phyloP scores from a whole-genome alignment of 352 stramenopile genomes.

The Phytophthora europaea region DNA sequence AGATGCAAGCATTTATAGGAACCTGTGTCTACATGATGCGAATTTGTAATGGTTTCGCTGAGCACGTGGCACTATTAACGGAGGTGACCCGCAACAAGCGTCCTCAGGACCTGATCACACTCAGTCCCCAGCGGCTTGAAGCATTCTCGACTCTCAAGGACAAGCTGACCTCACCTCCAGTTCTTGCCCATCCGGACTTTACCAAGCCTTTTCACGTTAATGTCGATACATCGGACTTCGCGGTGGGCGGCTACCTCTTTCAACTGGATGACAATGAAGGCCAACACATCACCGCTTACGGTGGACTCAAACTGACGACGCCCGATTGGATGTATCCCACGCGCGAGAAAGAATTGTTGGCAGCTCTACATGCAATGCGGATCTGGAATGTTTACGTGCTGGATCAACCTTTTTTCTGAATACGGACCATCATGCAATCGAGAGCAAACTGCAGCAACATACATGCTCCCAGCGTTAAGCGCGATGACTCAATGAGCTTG shows the following conservation, averaged over 20 bases:
- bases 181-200: background rate
- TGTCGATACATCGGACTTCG: slow-evolving; percentile 18
- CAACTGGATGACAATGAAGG: background rate
- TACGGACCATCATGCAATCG: slow-evolving; percentile 10
- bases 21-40: background rate
- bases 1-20: background rate
- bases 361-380: slow-evolving; percentile 9
- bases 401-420: slow-evolving; percentile 1
- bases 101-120: background rate
- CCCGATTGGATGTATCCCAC: slow-evolving; percentile 9
- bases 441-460: slow-evolving; percentile 22
- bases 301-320: slow-evolving; percentile 13
- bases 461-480: background rate
- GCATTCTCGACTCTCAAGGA: background rate
- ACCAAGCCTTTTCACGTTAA: slow-evolving; percentile 15
- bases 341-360: slow-evolving; percentile 20
- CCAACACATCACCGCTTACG: no score
- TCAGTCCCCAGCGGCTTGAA: background rate
- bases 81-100: background rate
- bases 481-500: slow-evolving; percentile 4
- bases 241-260: slow-evolving; percentile 23
- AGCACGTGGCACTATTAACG: background rate
- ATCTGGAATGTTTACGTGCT: slow-evolving; percentile 19
- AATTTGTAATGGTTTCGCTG: background rate
- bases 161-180: background rate